Base-by-base conservation (phyloP, 805 yeast genomes). In the Yarrowia osloensis region DNA sequence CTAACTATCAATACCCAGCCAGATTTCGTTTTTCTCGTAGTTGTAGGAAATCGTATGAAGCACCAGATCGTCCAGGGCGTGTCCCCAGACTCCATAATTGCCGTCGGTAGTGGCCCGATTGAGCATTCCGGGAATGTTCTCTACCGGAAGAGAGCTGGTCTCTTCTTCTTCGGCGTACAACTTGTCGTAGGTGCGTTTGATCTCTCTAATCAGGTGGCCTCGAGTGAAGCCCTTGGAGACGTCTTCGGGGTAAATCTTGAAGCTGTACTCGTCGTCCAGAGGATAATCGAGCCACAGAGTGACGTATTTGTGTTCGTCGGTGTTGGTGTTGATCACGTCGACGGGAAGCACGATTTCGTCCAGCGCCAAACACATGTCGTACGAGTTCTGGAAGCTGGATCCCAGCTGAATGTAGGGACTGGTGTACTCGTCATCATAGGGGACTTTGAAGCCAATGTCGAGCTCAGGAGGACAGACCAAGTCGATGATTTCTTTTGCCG, bases 1-100 rank as follows among this genome's bases (percentile, higher is more conserved):
- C 29, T 29, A 61, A 35, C 66, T 61, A 35, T 61, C 66, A 61
- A 61, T 61, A n/a, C 66, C 66, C 17, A 61, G 17, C 54, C 54
- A 44, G 24, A 61, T 44, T n/a, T 31, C 44, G 28, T 61, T 61
- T 24, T 44, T 33, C 2, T n/a, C 42, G 12, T 29, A 19, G 13
- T 46, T 24, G 19, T 61, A 61, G 3, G 42, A 42, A 33, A 61
- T 44, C 3, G 54, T 61, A n/a, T 61, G 66, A 11, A 61, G 66
- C 7, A 61, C 66, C 40, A 61, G 33, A 26, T 61, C 66, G 24
- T 61, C 66, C 31, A 61, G 54, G 26, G 12, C 54, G 44, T 61
- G 66, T 4, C 66, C 66, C 52, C 54, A 61, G n/a, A 61, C 42
- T 5, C 66, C 66, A 6, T 61, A 61, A 19, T 61, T 61, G 11